A percentile compares a stretch with the other conserved stretches of the same genome.
phyloP scores from a whole-genome alignment of 148 eudicot species.

The Euryodendron excelsum region DNA sequence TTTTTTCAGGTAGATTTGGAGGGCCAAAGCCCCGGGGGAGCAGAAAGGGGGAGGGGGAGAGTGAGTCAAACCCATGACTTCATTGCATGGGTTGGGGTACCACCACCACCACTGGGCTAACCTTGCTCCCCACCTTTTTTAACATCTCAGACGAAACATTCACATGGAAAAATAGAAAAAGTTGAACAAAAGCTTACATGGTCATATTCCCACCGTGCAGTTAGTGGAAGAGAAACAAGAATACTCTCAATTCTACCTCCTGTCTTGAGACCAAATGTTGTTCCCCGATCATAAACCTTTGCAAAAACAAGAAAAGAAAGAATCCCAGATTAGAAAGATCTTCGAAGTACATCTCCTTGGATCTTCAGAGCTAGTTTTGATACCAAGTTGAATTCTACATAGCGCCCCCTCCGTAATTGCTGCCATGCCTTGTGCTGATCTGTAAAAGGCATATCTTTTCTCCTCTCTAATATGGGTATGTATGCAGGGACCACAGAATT shows the following conservation, averaged over 20 bases:
- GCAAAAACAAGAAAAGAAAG: background rate
- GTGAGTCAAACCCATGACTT: too few species aligned
- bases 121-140: too few species aligned
- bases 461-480: conserved; percentile 81
- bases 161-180: background rate
- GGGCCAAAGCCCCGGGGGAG: too few species aligned
- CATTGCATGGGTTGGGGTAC: too few species aligned
- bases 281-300: conserved; percentile 92
- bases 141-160: conserved; percentile 1
- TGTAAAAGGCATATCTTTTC: conserved; percentile 85
- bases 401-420: conserved; percentile 90
- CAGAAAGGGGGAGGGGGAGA: too few species aligned
- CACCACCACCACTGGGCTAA: too few species aligned
- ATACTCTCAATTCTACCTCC: conserved; percentile 98
- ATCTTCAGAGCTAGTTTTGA: background rate
- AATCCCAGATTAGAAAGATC: background rate
- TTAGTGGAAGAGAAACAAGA: conserved; percentile 87
- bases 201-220: conserved; percentile 95
- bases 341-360: background rate
- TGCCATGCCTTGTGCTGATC: conserved; percentile 95
- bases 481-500: conserved; percentile 91
- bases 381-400: conserved; percentile 96
- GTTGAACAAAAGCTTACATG: conserved; percentile 54
- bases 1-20: too few species aligned
- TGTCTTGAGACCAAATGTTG: conserved; percentile 95